Evolutionary conservation across 495 filamentous ascomycete species (phyloP), one percentile per base, ranked within the genome.

Genomic region (Apiosordaria backusii): DNA sequence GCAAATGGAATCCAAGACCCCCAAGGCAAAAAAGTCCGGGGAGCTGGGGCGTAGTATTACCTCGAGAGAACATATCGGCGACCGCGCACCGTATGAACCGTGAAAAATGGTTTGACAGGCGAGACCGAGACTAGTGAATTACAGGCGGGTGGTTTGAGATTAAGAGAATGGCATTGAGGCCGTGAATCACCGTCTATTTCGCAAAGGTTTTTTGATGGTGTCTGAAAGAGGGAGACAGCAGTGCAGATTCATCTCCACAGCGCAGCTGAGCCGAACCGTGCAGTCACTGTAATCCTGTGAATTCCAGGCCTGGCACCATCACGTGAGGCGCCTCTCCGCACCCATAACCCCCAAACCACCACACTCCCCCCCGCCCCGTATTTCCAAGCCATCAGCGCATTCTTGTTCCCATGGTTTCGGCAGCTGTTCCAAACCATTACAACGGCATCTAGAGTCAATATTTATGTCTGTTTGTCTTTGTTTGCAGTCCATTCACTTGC

Each of bases 41-140:
- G 61, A 21, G 55, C 21, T 6, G n/a, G 54, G 55, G 24, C 59
- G 23, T 69, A 69, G 35, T 45, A 45, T 45, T 45, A 45, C 70
- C 70, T 69, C 58, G 59, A 65, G 65, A 13, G 65, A 40, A 53
- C 70, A 72, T 72, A 27, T 65, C 65, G 54, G 27, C 60, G 22
- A 23, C 52, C 57, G 21, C 21, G 9, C 55, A 40, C 35, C 35
- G 35, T 45, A 3, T 13, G 52, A 22, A 55, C n/a, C 52, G 18
- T 15, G 22, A 3, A 55, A 45, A 45, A 15, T 45, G n/a, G 18
- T 18, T 55, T n/a, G 52, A 55, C 16, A 22, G 4, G 9, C 10
- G 19, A 55, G 52, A 21, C 16, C 7, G 52, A 55, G 22, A 13
- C 4, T 55, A 22, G 52, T 61, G 24, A 40, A 9, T 45, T 25